Evolutionary conservation across 225 moss, liverwort and hornwort species (phyloP).

Genomic region (Polytrichum formosum): DNA sequence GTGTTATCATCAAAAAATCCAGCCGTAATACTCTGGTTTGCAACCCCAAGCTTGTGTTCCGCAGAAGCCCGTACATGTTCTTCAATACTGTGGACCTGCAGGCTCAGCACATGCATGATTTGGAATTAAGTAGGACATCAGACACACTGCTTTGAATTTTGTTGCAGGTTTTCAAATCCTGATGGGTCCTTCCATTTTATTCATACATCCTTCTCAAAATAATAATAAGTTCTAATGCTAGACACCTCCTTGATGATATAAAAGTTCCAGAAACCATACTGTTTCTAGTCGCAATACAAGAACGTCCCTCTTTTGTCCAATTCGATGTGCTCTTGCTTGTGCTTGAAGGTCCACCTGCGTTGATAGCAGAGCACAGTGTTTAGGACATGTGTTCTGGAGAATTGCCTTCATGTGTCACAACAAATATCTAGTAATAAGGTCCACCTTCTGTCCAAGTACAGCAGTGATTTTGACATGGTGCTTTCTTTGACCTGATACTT

Average conservation of each 20-base stretch:
- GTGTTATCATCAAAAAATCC: slow-evolving; percentile 73
- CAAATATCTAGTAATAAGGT: no score
- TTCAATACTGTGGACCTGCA: slow-evolving; percentile 60
- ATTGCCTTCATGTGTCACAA: no score
- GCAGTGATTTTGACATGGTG: no score
- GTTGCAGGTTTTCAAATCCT: no score
- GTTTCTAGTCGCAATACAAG: slow-evolving; percentile 66
- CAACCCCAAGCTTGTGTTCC: slow-evolving; percentile 66
- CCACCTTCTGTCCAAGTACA: no score
- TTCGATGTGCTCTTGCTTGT: slow-evolving; percentile 65
- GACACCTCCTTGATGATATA: not conserved
- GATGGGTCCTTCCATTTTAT: no score
- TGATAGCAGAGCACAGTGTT: no score
- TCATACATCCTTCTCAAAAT: no score
- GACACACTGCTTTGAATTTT: not conserved
- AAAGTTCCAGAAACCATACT: slow-evolving; percentile 18
- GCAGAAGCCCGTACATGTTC: slow-evolving; percentile 71
- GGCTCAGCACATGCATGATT: not conserved
- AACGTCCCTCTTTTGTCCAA: slow-evolving; percentile 68
- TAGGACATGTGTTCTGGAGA: no score
- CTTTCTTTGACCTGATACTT: no score
- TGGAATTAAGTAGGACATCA: not conserved
- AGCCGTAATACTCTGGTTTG: slow-evolving; percentile 70
- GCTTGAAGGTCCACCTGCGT: slow-evolving; percentile 71
- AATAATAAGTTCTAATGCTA: no score